phyloP scores from a whole-genome alignment of 2,329 filamentous ascomycete genomes.

The Diaporthe batatas region DNA sequence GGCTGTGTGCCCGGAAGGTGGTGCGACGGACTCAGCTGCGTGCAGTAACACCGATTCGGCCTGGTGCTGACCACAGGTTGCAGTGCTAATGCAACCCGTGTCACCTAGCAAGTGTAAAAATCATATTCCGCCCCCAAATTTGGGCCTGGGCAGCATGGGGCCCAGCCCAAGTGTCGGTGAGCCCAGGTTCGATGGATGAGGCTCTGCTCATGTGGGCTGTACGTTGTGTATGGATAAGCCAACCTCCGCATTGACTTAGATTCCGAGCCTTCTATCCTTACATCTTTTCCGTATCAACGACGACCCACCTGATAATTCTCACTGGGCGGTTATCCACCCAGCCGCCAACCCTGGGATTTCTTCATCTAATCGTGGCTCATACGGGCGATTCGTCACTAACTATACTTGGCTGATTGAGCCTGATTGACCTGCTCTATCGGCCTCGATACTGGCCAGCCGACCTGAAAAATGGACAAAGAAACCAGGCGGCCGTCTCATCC shows the following conservation, averaged over 20 bases:
- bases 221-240: background rate
- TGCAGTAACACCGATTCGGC: constrained; percentile 16
- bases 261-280: background rate
- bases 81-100: background rate
- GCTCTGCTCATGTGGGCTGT: background rate
- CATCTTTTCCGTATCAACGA: background rate
- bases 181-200: background rate
- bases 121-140: constrained; percentile 22
- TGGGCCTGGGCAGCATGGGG: background rate
- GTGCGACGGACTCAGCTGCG: background rate
- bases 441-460: background rate
- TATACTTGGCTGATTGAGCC: background rate
- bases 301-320: background rate
- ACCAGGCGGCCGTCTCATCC: background rate
- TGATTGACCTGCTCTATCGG: background rate
- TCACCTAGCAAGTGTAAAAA: constrained; percentile 4
- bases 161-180: background rate
- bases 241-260: background rate
- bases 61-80: background rate
- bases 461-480: constrained; percentile 1
- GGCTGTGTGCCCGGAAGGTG: constrained; percentile 13
- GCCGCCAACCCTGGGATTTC: no score
- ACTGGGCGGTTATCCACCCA: background rate
- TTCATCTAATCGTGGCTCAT: background rate
- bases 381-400: constrained; percentile 15